These are phyloP conservation scores for Fusarium zealandicum DNA, from an alignment of 2,329 filamentous ascomycete genomes.

Conservation along the genomic window DNA sequence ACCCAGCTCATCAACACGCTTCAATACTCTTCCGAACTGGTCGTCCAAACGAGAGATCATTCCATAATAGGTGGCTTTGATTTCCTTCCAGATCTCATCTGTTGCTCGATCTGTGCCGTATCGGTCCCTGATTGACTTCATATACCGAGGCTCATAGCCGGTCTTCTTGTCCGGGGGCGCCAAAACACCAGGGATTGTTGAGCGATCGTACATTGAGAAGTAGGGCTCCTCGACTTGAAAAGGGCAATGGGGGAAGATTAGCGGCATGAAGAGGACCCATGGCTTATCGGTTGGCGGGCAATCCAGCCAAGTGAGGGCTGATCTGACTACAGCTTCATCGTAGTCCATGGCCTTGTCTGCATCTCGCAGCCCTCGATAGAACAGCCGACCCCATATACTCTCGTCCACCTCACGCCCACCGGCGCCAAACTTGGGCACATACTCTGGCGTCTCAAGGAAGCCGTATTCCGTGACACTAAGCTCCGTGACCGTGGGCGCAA, in stretches of 20 bases:
- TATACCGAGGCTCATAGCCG: slow-evolving; percentile 53
- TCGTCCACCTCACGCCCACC: slow-evolving; percentile 38
- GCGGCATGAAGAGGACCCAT: slow-evolving; percentile 53
- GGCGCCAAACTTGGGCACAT: slow-evolving; percentile 44
- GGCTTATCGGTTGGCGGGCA: slow-evolving; percentile 50
- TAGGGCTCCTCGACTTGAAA: slow-evolving; percentile 58
- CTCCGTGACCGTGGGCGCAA: slow-evolving; percentile 53
- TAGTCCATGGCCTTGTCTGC: slow-evolving; percentile 51
- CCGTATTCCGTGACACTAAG: slow-evolving; percentile 55
- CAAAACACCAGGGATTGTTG: slow-evolving; percentile 30
- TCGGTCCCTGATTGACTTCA: slow-evolving; percentile 48
- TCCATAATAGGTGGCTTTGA: slow-evolving; percentile 55
- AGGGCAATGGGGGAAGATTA: slow-evolving; percentile 55
- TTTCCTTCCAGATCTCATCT: slow-evolving; percentile 52
- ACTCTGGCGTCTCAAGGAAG: slow-evolving; percentile 50
- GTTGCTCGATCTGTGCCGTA: slow-evolving; percentile 52
- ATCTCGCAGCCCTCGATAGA: slow-evolving; percentile 52
- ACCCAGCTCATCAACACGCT: slow-evolving; percentile 43
- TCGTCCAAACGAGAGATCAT: slow-evolving; percentile 56
- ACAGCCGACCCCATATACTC: slow-evolving; percentile 49
- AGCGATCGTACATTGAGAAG: slow-evolving; percentile 55
- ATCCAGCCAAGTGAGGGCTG: slow-evolving; percentile 53
- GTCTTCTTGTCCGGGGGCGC: slow-evolving; percentile 41
- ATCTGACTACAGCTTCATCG: slow-evolving; percentile 52
- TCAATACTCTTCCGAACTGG: slow-evolving; percentile 53